Base-by-base conservation (phyloP, 2,329 filamentous ascomycete genomes). In the Ciborinia camelliae region DNA sequence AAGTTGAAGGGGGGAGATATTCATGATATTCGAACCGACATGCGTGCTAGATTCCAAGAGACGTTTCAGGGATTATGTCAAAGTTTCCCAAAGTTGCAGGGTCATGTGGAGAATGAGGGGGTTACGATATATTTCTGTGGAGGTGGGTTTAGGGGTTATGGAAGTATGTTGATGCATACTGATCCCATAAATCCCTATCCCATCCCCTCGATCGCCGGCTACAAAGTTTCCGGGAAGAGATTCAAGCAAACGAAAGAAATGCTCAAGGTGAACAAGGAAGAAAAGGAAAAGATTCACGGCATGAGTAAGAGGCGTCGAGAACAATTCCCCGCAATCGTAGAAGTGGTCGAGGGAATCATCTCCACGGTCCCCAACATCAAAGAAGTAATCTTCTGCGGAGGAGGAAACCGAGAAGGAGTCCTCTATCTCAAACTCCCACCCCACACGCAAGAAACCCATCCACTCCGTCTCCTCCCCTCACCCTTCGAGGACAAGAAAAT, bases 111-210 rank as follows among this genome's bases (percentile, higher is more conserved):
- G 18, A 28, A 30, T 51, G 80, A 79, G 1, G 83, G 83, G 5
- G 81, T 92, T 65, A 86, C 89, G 41, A 80, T 97, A 10, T 97
- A 93, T 75, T 86, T 97, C 65, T 96, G 90, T 68, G 93, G 93
- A 51, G 93, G 93, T 30, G 93, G 93, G 0, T 96, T 97, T 74
- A 82, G 93, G 43, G 93, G 93, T 20, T 97, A 96, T 81, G 93
- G 92, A 8, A 96, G 91, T 76, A 87, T 96, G 73, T 81, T 97
- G 61, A 93, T 96, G 89, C 87, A 90, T 74, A 84, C 85, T 69
- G 90, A 94, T 71, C 77, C 80, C 7, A 84, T 91, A 51, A 80
- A 83, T 62, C 91, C 91, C 0, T 97, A 96, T 75, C 93, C 93
- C 0, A 90, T 97, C 32, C 86, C 91, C 0, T 87, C 89, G 26